A percentile compares a stretch with the other conserved stretches of the same genome.
These are phyloP conservation scores for Xylaria polymorpha DNA, from an alignment of 2,329 filamentous ascomycete genomes.

Conservation along the genomic window DNA sequence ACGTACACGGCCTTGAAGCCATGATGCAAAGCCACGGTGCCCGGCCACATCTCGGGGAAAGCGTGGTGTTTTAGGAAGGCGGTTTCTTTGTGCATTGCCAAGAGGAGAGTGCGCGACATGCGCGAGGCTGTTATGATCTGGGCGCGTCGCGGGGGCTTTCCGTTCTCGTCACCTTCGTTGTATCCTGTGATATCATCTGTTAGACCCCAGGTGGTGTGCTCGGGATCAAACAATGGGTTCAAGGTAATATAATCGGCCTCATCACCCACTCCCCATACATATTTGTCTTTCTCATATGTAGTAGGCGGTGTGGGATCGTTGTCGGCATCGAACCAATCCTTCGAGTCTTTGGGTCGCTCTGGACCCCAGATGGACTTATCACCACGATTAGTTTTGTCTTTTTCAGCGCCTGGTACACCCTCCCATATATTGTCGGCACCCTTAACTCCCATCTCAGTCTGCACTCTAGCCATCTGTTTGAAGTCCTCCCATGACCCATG, in stretches of 20 bases:
- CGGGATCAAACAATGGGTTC: slow-evolving; percentile 91
- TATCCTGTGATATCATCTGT: slow-evolving; percentile 87
- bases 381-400: slow-evolving; percentile 53
- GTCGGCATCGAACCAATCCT: slow-evolving; percentile 78
- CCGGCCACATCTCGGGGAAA: slow-evolving; percentile 97
- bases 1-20: slow-evolving; percentile 42
- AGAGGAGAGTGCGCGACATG: slow-evolving; percentile 81
- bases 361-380: slow-evolving; percentile 87
- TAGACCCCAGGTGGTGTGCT: slow-evolving; percentile 85
- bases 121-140: slow-evolving; percentile 90
- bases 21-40: slow-evolving; percentile 87
- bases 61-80: slow-evolving; percentile 86
- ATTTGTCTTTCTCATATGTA: slow-evolving; percentile 80
- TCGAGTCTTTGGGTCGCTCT: slow-evolving; percentile 72
- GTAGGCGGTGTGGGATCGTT: slow-evolving; percentile 80
- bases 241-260: slow-evolving; percentile 93
- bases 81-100: slow-evolving; percentile 92
- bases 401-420: slow-evolving; percentile 57
- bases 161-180: slow-evolving; percentile 70
- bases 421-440: slow-evolving; percentile 76
- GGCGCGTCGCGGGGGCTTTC: slow-evolving; percentile 78
- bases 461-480: slow-evolving; percentile 78
- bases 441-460: slow-evolving; percentile 76
- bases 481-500: slow-evolving; percentile 86
- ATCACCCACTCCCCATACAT: slow-evolving; percentile 88